Base-by-base conservation (phyloP, 345 rosid species). In the Ailanthus altissimus region DNA sequence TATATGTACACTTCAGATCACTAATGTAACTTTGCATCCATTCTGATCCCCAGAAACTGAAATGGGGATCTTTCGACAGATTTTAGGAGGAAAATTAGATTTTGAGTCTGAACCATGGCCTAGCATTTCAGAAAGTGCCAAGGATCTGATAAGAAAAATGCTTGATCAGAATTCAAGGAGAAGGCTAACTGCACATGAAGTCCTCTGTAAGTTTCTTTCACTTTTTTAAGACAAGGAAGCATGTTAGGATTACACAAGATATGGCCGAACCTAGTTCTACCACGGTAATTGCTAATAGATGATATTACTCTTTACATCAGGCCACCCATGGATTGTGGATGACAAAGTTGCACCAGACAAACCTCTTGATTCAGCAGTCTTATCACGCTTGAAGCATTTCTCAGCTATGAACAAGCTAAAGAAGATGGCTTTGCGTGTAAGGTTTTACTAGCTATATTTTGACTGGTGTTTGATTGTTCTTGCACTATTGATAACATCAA, bases 391-490 rank as follows among this genome's bases (percentile, higher is more conserved):
- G 75, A 92, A 85, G 73, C 92, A 88, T 75, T 92, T 92, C 80
- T 90, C 92, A 67, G 97, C 93, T 42, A 92, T 90, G 97, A 91
- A 91, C 86, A 91, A 90, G 73, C 92, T 91, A 65, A 91, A 91
- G 85, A 91, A 92, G 86, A 90, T 92, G 97, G 94, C 97, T 70
- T 84, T 90, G 66, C 84, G 93, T 14, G 94, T 90, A 56, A 83
- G 89, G n/a, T 71, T 79, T 42, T 70, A 54, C 59, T 73, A 32
- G 49, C 72, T 65, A n/a, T 67, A 16, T 20, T 42, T 65, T 43
- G 6, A 23, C 40, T 57, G 3, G 28, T 14, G 32, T n/a, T 5
- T 26, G 62, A 60, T 72, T 32, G 21, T 63, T 75, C 67, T 45
- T 5, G 45, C 59, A 72, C 14, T 51, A 71, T 20, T 9, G 50